A percentile compares a stretch with the other conserved stretches of the same genome.
Evolutionary conservation across 257 asterid genomes (phyloP).

Genomic region (Solanum boliviense): DNA sequence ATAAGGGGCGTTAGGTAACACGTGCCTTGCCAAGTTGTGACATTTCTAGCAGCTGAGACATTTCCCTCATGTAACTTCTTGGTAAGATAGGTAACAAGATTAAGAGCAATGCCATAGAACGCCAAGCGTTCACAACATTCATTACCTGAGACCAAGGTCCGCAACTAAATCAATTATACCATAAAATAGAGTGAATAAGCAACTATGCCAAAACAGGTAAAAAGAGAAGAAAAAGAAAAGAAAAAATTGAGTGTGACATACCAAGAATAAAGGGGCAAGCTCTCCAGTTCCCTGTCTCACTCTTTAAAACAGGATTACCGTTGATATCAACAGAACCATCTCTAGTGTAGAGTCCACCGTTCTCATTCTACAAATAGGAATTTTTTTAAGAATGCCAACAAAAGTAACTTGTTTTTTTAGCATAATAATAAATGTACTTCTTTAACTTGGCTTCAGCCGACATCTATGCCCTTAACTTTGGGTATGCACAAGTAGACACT

Average conservation of each 20-base stretch:
- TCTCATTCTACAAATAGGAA: constrained; percentile 31
- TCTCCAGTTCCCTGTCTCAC: constrained; percentile 89
- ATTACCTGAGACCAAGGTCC: constrained; percentile 48
- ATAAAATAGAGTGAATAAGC: background rate
- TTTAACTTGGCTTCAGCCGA: too few relatives aligned
- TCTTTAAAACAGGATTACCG: constrained; percentile 78
- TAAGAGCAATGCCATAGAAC: constrained; percentile 78
- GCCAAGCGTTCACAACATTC: constrained; percentile 96
- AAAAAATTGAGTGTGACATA: constrained; percentile 5
- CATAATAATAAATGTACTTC: too few relatives aligned
- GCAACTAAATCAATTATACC: background rate
- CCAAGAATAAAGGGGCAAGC: constrained; percentile 94
- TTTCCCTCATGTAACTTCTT: constrained; percentile 75
- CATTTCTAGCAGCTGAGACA: constrained; percentile 77
- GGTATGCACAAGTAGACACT: too few relatives aligned
- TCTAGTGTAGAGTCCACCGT: constrained; percentile 43
- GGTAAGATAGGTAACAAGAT: constrained; percentile 83
- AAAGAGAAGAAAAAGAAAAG: background rate
- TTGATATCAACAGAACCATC: constrained; percentile 92
- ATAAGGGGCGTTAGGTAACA: constrained; percentile 81
- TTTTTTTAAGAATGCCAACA: background rate
- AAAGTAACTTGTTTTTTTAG: background rate
- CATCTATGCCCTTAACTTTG: too few relatives aligned
- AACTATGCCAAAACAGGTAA: background rate
- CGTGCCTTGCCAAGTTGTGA: constrained; percentile 93